Percentiles rank a stretch among this genome's conserved stretches.
phyloP scores from a whole-genome alignment of 2,329 filamentous ascomycete species.

The Colletotrichum theobromicola region DNA sequence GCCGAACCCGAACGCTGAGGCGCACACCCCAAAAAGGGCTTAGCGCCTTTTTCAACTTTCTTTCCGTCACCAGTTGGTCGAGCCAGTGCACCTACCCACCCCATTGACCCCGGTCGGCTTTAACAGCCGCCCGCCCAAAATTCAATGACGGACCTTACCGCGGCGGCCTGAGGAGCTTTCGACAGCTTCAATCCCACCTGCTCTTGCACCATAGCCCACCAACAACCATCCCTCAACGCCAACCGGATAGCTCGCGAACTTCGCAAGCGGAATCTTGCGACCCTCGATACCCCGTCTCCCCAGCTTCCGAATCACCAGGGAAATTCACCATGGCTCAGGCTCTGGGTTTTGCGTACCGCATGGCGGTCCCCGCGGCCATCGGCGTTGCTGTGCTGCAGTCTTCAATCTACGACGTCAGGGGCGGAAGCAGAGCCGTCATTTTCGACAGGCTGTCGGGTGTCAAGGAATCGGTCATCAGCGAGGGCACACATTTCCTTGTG shows the following conservation, averaged over 20 bases:
- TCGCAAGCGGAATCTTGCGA: not conserved
- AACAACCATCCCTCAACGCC: not conserved
- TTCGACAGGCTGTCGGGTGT: conserved; percentile 94
- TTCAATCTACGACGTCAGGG: conserved; percentile 96
- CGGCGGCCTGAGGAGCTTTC: conserved; percentile 16
- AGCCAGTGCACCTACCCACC: conserved; percentile 7
- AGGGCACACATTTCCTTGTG: conserved; percentile 95
- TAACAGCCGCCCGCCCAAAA: conserved; percentile 7
- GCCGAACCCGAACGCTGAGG: conserved; percentile 21
- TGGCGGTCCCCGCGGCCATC: conserved; percentile 75
- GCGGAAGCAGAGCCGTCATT: conserved; percentile 93
- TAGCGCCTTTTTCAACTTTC: conserved; percentile 28
- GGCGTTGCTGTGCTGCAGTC: conserved; percentile 73
- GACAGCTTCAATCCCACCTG: conserved; percentile 11
- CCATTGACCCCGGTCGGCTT: conserved; percentile 5
- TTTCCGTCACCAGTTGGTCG: conserved; percentile 13
- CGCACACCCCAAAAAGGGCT: conserved; percentile 30
- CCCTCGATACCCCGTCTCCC: not conserved
- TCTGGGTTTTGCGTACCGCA: conserved; percentile 67
- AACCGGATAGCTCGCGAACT: conserved; percentile 12
- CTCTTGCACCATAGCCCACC: not conserved
- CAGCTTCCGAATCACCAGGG: not conserved
- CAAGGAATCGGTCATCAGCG: conserved; percentile 89
- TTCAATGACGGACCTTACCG: conserved; percentile 22
- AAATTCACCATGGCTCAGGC: conserved; percentile 46